Conservation (phyloP, 306 rosid genomes). For the Casuarina equisetifolia region DNA sequence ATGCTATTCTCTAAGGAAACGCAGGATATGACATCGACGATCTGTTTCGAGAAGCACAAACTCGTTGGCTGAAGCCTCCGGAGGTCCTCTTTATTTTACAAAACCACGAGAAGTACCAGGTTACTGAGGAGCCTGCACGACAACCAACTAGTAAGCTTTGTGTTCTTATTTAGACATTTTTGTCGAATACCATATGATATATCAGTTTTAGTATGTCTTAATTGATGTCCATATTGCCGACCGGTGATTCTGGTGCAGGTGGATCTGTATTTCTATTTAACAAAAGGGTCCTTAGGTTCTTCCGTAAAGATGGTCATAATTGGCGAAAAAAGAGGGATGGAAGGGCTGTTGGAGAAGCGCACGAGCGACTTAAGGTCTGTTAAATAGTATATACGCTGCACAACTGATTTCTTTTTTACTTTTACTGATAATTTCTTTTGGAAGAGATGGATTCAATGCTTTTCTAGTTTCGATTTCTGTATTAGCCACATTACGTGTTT, state of each 20-base stretch:
- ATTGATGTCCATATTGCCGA: constrained; percentile 17
- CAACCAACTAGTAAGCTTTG: constrained; percentile 60
- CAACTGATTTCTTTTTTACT: neutral
- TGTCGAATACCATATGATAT: neutral
- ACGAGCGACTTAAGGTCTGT: constrained; percentile 90
- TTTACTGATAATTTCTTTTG: neutral
- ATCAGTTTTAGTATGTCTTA: constrained; percentile 3
- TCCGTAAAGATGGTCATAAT: constrained; percentile 86
- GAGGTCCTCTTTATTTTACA: constrained; percentile 78
- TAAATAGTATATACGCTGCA: constrained; percentile 10
- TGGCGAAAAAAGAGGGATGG: constrained; percentile 98
- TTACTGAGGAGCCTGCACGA: constrained; percentile 56
- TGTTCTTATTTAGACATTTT: neutral
- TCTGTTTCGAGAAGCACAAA: constrained; percentile 73
- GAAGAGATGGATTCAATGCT: neutral
- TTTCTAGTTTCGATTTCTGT: neutral
- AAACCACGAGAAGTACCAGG: constrained; percentile 66
- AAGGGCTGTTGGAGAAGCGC: constrained; percentile 88
- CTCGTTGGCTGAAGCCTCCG: constrained; percentile 90
- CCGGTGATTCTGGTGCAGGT: constrained; percentile 48
- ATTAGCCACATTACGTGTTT: neutral
- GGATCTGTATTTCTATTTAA: constrained; percentile 82
- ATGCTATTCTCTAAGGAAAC: constrained; percentile 20
- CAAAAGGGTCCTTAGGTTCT: constrained; percentile 88
- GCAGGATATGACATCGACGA: constrained; percentile 64